Evolutionary conservation across 192 early-diverging fungal genomes (phyloP).

Genomic region (Backusella morwellensis): DNA sequence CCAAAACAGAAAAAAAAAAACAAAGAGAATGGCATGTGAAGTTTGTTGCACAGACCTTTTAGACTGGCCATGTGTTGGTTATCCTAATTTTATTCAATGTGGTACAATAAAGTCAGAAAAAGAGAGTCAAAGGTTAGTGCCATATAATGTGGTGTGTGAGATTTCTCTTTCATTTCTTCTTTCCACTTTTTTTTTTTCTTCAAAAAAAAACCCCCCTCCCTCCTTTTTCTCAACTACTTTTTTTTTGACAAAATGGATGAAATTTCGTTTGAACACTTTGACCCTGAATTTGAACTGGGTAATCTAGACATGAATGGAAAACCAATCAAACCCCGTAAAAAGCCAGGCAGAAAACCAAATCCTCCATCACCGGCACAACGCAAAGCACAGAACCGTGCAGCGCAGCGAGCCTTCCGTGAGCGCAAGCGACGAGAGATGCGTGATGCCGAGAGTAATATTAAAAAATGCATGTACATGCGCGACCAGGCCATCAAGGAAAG

Average conservation of each 20-base stretch:
- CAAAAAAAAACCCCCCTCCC: neutral
- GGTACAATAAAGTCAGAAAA: neutral
- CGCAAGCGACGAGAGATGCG: slow-evolving; percentile 76
- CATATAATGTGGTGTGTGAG: neutral
- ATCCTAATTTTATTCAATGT: neutral
- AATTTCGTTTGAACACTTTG: slow-evolving; percentile 32
- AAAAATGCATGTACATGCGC: slow-evolving; percentile 57
- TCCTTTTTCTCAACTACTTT: neutral
- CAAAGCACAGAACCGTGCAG: slow-evolving; percentile 81
- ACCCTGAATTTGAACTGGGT: slow-evolving; percentile 9
- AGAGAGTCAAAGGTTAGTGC: neutral
- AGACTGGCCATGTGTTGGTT: neutral
- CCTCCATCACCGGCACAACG: slow-evolving; percentile 55
- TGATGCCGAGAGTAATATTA: slow-evolving; percentile 70
- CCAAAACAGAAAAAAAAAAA: neutral
- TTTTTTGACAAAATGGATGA: neutral
- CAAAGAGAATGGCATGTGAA: neutral
- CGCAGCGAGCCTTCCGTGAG: slow-evolving; percentile 85
- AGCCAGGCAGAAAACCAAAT: slow-evolving; percentile 59
- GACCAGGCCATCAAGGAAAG: slow-evolving; percentile 30
- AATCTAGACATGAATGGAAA: slow-evolving; percentile 8
- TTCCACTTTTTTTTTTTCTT: neutral
- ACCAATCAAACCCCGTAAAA: slow-evolving; percentile 50
- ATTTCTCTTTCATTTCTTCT: neutral
- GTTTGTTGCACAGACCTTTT: neutral